A percentile compares a stretch with the other conserved stretches of the same genome.
These are phyloP conservation scores for Dictyostelium firmibasis DNA, from an alignment of 78 protist genomes.

Conservation along the genomic window DNA sequence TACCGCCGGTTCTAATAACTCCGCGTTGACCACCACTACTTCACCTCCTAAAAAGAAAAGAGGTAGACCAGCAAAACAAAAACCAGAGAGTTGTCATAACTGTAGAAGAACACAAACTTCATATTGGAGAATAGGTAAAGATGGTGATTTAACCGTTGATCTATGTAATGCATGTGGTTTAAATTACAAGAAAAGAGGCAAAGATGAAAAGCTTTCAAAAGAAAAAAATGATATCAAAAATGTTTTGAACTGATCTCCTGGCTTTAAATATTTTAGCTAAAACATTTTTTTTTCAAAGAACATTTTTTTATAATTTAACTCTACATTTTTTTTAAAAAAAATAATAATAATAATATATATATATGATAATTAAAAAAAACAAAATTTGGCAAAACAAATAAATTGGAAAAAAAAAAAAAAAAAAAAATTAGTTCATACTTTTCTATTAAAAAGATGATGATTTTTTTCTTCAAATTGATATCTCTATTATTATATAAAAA, in stretches of 20 bases:
- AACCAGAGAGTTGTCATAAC: not conserved
- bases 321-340: no score
- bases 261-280: no score
- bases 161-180: slow-evolving; percentile 36
- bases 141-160: not conserved
- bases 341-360: no score
- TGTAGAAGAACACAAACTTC: not conserved
- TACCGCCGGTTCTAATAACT: not conserved
- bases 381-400: no score
- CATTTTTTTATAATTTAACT: no score
- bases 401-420: no score
- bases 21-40: not conserved
- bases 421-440: no score
- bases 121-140: not conserved
- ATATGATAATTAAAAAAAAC: no score
- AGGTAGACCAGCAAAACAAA: not conserved
- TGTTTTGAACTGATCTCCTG: not conserved
- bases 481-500: no score
- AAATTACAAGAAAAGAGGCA: not conserved
- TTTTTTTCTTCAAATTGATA: no score
- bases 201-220: slow-evolving; percentile 6
- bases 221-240: not conserved
- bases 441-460: no score
- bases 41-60: not conserved
- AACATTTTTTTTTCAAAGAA: no score